phyloP scores from a whole-genome alignment of 2,329 filamentous ascomycete genomes.

The Coniochaeta sp. region DNA sequence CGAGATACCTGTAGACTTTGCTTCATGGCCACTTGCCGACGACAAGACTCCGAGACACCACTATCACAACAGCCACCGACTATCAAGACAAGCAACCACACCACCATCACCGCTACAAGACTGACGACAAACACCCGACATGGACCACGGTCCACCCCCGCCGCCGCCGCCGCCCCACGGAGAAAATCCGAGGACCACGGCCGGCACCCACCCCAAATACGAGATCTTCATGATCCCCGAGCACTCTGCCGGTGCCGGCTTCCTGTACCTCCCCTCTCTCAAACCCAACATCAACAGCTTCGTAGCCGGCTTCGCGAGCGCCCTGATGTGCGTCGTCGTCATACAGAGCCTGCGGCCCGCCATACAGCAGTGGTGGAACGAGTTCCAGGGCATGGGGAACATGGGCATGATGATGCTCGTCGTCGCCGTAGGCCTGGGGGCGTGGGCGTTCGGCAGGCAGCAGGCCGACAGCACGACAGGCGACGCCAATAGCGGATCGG shows the following conservation, averaged over 20 bases:
- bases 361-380: constrained; percentile 64
- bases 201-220: constrained; percentile 70
- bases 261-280: constrained; percentile 88
- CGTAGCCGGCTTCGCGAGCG: constrained; percentile 74
- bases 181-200: constrained; percentile 61
- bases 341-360: constrained; percentile 68
- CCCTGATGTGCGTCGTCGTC: constrained; percentile 64
- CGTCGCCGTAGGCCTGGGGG: constrained; percentile 65
- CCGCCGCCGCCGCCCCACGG: constrained; percentile 86
- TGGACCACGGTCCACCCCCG: constrained; percentile 62
- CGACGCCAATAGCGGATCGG: constrained; percentile 5
- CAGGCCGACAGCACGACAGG: constrained; percentile 37
- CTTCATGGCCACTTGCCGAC: constrained; percentile 6
- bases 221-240: constrained; percentile 97
- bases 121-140: constrained; percentile 15
- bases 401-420: constrained; percentile 67
- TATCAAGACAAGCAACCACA: neutral
- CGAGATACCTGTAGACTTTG: constrained; percentile 27
- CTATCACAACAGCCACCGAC: neutral
- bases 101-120: neutral
- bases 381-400: constrained; percentile 64
- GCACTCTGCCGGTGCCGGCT: constrained; percentile 80
- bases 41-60: neutral
- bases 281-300: constrained; percentile 86
- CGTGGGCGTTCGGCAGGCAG: constrained; percentile 68